These are phyloP conservation scores for Hevea brasiliensis DNA, from an alignment of 345 rosid genomes.

Conservation along the genomic window DNA sequence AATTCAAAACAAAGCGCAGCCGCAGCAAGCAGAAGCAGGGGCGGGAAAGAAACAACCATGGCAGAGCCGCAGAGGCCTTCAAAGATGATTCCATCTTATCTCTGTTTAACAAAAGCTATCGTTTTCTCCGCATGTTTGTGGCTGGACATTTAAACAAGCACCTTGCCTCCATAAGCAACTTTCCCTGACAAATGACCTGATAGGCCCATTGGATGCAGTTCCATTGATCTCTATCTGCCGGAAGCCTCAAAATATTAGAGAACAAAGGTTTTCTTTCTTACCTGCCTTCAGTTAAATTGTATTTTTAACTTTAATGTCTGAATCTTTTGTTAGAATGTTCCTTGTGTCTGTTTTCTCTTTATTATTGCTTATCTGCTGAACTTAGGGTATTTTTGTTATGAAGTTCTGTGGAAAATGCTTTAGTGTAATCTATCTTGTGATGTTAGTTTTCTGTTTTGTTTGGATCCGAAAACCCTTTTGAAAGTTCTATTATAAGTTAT, in stretches of 20 bases:
- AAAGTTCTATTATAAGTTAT: neutral
- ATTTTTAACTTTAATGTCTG: neutral
- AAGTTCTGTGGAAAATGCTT: no score
- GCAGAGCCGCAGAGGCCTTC: no score
- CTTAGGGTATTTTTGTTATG: neutral
- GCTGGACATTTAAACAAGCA: conserved; percentile 9
- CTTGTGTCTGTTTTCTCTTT: neutral
- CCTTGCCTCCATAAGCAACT: neutral
- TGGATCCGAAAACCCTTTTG: neutral
- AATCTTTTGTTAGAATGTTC: neutral
- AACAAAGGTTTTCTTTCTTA: neutral
- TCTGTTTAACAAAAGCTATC: no score
- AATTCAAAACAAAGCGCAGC: no score
- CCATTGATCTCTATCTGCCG: neutral
- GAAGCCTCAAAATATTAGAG: neutral
- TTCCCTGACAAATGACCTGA: no score
- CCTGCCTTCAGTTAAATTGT: neutral
- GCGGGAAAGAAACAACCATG: no score
- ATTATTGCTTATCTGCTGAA: no score
- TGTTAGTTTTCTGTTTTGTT: neutral
- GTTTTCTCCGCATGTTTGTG: neutral
- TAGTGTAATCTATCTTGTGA: no score
- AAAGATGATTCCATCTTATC: no score
- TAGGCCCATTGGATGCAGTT: neutral
- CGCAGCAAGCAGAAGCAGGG: no score